Evolutionary conservation across 257 asterid species (phyloP).

Genomic region (Solanum etuberosum): DNA sequence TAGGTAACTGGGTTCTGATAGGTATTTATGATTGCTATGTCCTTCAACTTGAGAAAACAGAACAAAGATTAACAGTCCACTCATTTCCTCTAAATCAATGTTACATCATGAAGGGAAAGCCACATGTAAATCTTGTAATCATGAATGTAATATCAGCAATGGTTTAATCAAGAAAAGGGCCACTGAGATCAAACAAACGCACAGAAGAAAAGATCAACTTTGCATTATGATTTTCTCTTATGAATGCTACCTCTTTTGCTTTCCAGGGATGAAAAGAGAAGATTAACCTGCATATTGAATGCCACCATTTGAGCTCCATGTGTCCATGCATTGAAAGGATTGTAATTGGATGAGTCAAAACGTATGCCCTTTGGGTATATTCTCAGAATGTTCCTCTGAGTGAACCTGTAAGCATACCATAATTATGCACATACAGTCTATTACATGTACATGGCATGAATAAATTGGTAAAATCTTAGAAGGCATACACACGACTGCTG

Average conservation of each 20-base stretch:
- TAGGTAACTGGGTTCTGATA: background rate
- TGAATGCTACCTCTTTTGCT: background rate
- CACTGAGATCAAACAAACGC: background rate
- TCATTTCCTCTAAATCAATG: background rate
- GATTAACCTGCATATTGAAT: constrained; percentile 77
- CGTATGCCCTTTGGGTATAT: constrained; percentile 81
- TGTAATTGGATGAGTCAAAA: constrained; percentile 75
- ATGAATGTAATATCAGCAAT: background rate
- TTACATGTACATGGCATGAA: background rate
- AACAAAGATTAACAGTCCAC: background rate
- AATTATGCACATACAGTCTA: background rate
- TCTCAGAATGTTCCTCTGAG: constrained; percentile 65
- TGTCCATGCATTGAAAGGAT: constrained; percentile 76
- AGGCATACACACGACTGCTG: background rate
- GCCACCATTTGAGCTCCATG: constrained; percentile 98
- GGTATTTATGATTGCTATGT: background rate
- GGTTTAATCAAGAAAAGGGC: background rate
- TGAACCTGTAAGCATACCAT: constrained; percentile 41
- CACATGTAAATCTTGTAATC: background rate
- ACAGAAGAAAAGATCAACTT: background rate
- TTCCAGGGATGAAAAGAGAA: background rate
- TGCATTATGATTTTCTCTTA: background rate
- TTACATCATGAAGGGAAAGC: background rate
- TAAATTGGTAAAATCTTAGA: background rate
- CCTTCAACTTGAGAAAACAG: background rate